Conservation (phyloP, 1,284 basidiomycete species). For the Ustilago loliicola region DNA sequence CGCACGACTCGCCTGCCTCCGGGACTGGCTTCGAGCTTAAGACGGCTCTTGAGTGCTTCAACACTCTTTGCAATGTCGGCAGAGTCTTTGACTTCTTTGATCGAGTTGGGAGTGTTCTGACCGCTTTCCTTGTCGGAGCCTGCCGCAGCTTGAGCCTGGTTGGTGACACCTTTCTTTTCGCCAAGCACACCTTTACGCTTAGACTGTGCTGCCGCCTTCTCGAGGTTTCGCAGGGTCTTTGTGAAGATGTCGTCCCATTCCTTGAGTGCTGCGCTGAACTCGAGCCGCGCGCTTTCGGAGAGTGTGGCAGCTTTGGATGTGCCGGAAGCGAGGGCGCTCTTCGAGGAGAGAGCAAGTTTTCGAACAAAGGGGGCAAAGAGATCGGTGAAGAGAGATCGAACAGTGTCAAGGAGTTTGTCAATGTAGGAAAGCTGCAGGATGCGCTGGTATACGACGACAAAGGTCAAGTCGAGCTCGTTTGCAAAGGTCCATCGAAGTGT, state of each 20-base stretch:
- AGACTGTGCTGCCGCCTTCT: conserved; percentile 77
- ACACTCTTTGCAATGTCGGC: conserved; percentile 93
- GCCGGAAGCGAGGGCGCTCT: conserved; percentile 82
- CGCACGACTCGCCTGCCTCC: conserved; percentile 74
- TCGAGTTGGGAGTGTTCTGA: conserved; percentile 44
- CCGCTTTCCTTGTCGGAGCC: conserved; percentile 50
- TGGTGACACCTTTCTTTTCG: conserved; percentile 44
- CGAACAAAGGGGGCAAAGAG: conserved; percentile 58
- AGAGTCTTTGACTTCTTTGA: conserved; percentile 76
- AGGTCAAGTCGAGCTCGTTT: conserved; percentile 66
- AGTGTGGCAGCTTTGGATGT: conserved; percentile 73
- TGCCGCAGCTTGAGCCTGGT: conserved; percentile 30
- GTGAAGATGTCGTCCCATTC: conserved; percentile 88
- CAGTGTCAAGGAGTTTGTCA: conserved; percentile 77
- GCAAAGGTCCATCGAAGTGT: conserved; percentile 65
- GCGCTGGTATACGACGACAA: conserved; percentile 84
- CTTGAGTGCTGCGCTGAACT: conserved; percentile 80
- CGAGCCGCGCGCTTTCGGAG: conserved; percentile 66
- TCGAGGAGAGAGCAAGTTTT: conserved; percentile 77
- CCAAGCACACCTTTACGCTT: conserved; percentile 53
- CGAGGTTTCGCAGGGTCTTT: conserved; percentile 80
- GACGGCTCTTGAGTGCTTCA: conserved; percentile 85
- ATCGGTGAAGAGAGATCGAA: conserved; percentile 59
- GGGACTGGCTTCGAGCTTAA: conserved; percentile 74
- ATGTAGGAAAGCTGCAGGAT: conserved; percentile 95